phyloP scores from a whole-genome alignment of 192 early-diverging fungal genomes.

The Mortierella hygrophila region DNA sequence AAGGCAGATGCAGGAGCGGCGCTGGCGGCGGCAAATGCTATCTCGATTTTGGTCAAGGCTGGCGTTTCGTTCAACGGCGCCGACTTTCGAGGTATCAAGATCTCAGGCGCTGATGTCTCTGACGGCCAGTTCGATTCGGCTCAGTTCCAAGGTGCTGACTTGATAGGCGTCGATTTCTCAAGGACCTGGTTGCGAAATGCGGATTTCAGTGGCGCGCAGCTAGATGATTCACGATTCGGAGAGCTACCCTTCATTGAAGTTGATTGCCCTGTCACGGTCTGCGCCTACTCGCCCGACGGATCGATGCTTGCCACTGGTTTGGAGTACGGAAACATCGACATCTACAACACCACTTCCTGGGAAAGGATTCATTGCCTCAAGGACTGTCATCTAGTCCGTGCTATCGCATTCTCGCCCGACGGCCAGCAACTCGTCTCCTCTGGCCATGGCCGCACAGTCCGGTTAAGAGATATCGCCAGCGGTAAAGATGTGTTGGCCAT shows the following conservation, averaged over 20 bases:
- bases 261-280: neutral
- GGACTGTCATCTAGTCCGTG: neutral
- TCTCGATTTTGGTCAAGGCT: conserved; percentile 2
- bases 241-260: neutral
- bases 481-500: neutral
- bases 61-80: neutral
- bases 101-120: neutral
- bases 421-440: neutral
- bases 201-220: neutral
- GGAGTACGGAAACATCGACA: neutral
- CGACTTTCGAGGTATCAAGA: neutral
- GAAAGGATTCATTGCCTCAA: neutral
- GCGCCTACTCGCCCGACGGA: conserved; percentile 17
- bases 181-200: neutral
- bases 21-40: neutral
- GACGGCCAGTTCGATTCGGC: neutral
- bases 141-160: neutral
- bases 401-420: conserved; percentile 1
- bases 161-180: neutral
- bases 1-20: neutral
- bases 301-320: conserved; percentile 1
- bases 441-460: neutral
- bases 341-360: neutral
- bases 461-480: neutral
- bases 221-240: neutral